These are phyloP conservation scores for Aschersonia sp. DNA, from an alignment of 2,329 filamentous ascomycete genomes.

Conservation along the genomic window DNA sequence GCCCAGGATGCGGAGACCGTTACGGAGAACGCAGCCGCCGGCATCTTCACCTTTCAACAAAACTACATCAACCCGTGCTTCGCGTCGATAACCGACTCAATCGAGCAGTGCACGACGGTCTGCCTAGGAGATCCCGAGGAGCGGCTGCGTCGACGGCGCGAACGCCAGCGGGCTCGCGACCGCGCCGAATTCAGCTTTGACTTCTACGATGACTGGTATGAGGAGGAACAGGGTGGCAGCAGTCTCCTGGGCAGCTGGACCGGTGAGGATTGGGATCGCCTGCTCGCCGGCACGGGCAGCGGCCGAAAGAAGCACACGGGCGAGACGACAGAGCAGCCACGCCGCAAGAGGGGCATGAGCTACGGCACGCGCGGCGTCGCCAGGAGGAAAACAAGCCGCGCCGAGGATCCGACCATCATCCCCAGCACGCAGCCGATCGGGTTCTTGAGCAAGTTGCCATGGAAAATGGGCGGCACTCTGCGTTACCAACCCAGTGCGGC, in stretches of 20 bases:
- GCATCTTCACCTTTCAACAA: constrained; percentile 80
- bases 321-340: constrained; percentile 44
- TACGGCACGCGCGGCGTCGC: constrained; percentile 57
- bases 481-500: constrained; percentile 85
- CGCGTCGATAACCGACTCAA: constrained; percentile 44
- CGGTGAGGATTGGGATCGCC: constrained; percentile 69
- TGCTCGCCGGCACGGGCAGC: constrained; percentile 56
- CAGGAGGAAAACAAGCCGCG: constrained; percentile 32
- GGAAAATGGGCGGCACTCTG: constrained; percentile 67
- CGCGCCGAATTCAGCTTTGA: constrained; percentile 79
- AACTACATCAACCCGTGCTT: constrained; percentile 76
- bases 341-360: constrained; percentile 70
- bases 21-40: constrained; percentile 81
- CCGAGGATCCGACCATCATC: constrained; percentile 74
- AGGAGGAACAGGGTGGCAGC: constrained; percentile 34
- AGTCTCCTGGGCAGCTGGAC: constrained; percentile 61
- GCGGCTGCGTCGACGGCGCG: constrained; percentile 50
- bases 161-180: constrained; percentile 43
- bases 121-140: constrained; percentile 63
- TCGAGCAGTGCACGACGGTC: constrained; percentile 59
- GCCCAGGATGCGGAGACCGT: constrained; percentile 80
- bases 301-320: constrained; percentile 18
- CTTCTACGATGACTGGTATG: constrained; percentile 96
- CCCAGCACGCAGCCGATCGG: constrained; percentile 75
- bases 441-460: constrained; percentile 72